Evolutionary conservation across 1,139 yeast species (phyloP), one percentile per base, ranked within the genome.

Genomic region (Nadsonia commutata): DNA sequence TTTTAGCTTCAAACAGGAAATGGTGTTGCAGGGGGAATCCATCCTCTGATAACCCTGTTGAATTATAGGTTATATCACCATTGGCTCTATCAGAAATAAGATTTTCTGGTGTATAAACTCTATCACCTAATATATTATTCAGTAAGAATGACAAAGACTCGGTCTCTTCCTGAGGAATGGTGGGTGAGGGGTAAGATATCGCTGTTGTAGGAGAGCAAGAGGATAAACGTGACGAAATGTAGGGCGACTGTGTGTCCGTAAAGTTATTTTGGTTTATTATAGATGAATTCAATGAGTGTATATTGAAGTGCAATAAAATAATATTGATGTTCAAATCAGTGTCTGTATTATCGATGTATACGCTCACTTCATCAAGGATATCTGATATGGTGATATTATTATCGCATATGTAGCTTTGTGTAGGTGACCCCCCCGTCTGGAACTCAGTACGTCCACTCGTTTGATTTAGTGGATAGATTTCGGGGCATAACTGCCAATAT

Each of bases 401-500:
- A 40, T 41, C 40, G 38, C 42, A 21, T 19, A 39, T 17, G 22
- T 33, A 36, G 17, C 39, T 46, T 22, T 18, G 41, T 45, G n/a
- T 40, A 20, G n/a, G 39, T 16, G 19, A 42, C n/a, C n/a, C n/a
- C n/a, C n/a, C n/a, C 20, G 9, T 21, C 17, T 37, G 43, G 45
- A 3, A 42, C 37, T 3, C 36, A 7, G 41, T 37, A 13, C 39
- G 20, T 20, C 42, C 40, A 17, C 39, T 18, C 9, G 20, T 18
- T 21, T 2, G 52, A 44, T 27, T 11, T 21, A 45, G 31, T 7
- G 51, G 51, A 13, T 42, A 40, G 23, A 19, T 37, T 7, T 39
- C 49, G 2, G 90, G 90, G 54, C 94, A 82, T n/a, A 82, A 56
- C 52, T 79, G 83, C 78, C 94, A 79, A 46, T 60, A 63, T 38